Evolutionary conservation across 2,329 filamentous ascomycete species (phyloP).

Genomic region (Didymella lethalis): DNA sequence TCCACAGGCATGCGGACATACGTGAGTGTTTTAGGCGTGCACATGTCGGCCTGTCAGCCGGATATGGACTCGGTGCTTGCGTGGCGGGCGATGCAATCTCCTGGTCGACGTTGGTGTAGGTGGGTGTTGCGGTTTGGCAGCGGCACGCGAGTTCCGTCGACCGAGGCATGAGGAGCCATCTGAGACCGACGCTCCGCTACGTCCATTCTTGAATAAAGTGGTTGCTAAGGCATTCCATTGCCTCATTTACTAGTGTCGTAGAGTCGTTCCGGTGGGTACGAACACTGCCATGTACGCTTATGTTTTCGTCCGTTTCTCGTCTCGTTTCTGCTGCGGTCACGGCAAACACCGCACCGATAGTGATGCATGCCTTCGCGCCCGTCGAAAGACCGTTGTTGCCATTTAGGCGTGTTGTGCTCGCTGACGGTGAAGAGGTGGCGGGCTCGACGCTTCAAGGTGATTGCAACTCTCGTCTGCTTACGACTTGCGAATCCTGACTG

Average conservation of each 20-base stretch:
- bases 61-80: background rate
- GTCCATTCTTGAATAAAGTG: background rate
- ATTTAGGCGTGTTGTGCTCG: background rate
- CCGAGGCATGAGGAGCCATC: conserved; percentile 3
- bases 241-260: background rate
- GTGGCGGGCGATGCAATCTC: background rate
- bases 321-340: background rate
- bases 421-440: background rate
- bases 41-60: conserved; percentile 1
- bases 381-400: background rate
- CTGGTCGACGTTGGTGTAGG: too few relatives aligned
- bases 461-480: background rate
- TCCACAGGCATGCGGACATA: background rate
- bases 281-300: background rate
- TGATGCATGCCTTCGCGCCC: background rate
- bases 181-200: background rate
- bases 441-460: background rate
- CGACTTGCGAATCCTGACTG: too few relatives aligned
- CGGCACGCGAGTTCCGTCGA: conserved; percentile 15
- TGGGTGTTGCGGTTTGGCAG: conserved; percentile 6
- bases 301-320: background rate
- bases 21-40: background rate
- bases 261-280: background rate
- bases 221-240: background rate
- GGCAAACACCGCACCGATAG: background rate